A percentile compares a stretch with the other conserved stretches of the same genome.
phyloP scores from a whole-genome alignment of 2,329 filamentous ascomycete species.

The Rutstroemia sydowiana region DNA sequence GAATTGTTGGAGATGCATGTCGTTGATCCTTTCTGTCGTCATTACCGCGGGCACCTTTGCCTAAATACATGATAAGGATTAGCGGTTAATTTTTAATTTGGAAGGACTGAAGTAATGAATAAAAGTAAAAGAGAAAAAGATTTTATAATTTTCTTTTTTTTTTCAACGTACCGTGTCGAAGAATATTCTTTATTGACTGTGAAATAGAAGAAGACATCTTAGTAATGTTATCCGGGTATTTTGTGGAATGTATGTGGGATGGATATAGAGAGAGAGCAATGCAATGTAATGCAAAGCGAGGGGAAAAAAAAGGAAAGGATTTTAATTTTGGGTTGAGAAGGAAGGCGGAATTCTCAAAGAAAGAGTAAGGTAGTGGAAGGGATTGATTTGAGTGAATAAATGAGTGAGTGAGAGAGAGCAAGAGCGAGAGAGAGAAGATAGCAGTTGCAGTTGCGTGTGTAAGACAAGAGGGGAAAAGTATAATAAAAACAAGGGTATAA shows the following conservation, averaged over 20 bases:
- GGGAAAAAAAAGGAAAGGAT: not conserved
- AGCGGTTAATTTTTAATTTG: not conserved
- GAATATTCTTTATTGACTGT: constrained; percentile 9
- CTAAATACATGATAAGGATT: not conserved
- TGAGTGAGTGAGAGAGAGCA: not conserved
- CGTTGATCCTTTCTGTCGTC: constrained; percentile 39
- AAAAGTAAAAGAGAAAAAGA: not conserved
- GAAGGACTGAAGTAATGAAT: not conserved
- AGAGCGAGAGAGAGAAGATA: too few relatives aligned
- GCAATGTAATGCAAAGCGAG: not conserved
- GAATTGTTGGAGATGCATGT: constrained; percentile 43
- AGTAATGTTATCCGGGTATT: not conserved
- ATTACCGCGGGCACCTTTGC: constrained; percentile 43
- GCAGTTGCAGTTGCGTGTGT: too few relatives aligned
- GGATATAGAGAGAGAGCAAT: not conserved
- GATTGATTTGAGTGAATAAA: not conserved
- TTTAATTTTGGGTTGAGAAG: not conserved
- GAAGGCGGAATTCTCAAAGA: not conserved
- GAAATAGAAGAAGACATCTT: constrained; percentile 11
- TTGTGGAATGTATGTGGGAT: not conserved
- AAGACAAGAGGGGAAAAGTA: too few relatives aligned
- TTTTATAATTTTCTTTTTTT: not conserved
- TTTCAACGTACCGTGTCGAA: constrained; percentile 5
- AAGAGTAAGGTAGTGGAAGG: not conserved
- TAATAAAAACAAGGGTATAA: too few relatives aligned